A percentile compares a stretch with the other conserved stretches of the same genome.
Evolutionary conservation across 2,329 filamentous ascomycete species (phyloP).

Genomic region (Fusarium siculi): DNA sequence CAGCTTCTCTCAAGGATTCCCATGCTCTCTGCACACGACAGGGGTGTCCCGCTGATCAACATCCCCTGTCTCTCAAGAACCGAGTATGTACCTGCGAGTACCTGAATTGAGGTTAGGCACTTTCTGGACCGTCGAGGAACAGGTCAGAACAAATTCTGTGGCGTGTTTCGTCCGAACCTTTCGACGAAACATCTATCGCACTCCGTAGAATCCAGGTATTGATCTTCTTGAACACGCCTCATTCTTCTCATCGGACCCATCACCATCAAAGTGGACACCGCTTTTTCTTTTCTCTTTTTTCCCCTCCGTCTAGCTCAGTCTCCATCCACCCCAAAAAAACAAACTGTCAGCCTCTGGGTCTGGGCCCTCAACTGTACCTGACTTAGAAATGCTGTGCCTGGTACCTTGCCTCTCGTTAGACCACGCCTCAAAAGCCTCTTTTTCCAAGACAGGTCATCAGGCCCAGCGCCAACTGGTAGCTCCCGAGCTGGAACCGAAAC

Average conservation of each 20-base stretch:
- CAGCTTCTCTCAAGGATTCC: slow-evolving; percentile 28
- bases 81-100: slow-evolving; percentile 29
- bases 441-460: slow-evolving; percentile 20
- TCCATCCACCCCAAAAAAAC: background rate
- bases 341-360: slow-evolving; percentile 17
- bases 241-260: background rate
- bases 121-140: background rate
- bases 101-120: slow-evolving; percentile 11
- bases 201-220: background rate
- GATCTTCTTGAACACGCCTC: background rate
- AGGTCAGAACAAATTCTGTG: background rate
- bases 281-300: slow-evolving; percentile 2
- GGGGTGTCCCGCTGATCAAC: slow-evolving; percentile 37
- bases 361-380: slow-evolving; percentile 19
- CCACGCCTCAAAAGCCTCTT: slow-evolving; percentile 25
- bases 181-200: slow-evolving; percentile 8
- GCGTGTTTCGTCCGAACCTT: slow-evolving; percentile 14
- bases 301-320: background rate
- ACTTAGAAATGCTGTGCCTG: slow-evolving; percentile 27
- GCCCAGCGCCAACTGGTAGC: slow-evolving; percentile 24
- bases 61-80: slow-evolving; percentile 26
- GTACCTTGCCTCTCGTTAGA: slow-evolving; percentile 22
- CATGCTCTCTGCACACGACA: slow-evolving; percentile 24
- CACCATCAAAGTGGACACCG: slow-evolving; percentile 9
- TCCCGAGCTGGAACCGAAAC: slow-evolving; percentile 23